Evolutionary conservation across 768 basidiomycete species (phyloP), one percentile per base, ranked within the genome.

Genomic region (Chalciporus pseudorubinellus): DNA sequence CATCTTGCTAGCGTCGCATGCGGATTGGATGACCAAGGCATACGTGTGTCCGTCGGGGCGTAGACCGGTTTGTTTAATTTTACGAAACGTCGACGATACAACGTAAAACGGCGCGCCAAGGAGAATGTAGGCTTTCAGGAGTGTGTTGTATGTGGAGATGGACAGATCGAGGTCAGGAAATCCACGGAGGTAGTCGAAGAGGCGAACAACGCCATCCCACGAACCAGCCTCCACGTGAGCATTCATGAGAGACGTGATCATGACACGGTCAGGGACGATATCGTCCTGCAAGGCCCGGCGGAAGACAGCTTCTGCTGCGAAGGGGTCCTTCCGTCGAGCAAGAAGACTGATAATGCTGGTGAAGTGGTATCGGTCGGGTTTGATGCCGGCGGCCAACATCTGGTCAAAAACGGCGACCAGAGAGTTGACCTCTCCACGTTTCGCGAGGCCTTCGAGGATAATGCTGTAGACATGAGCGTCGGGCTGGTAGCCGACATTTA

Each of bases 121-220:
- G 42, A 87, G 73, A 47, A 95, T 80, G 61, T 91, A 88, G 2
- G 92, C 91, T 68, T 90, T 91, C 58, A 95, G 71, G 21, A 97
- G 76, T 21, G 82, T 82, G 66, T 92, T 92, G 68, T 83, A 85
- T 46, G 86, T 76, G 44, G 82, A 77, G 62, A 87, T 77, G 38
- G 78, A 72, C 34, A 83, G 71, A 45, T 72, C 65, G 39, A 72
- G 68, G 48, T 58, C 44, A 11, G 63, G 61, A 24, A 72, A 64
- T 31, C 71, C 59, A 33, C 69, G 66, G 40, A 91, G 70, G 56
- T 79, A 82, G 56, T 86, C 80, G 61, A 87, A 95, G 12, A 83
- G 72, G 20, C 79, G 76, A 51, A 92, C 76, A 18, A 86, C 91
- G 21, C 84, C 84, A 40, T 72, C 67, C 91, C 92, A 97, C 11